Evolutionary conservation across 805 yeast species (phyloP), one percentile per base, ranked within the genome.

Genomic region (Osmozyma mogii): DNA sequence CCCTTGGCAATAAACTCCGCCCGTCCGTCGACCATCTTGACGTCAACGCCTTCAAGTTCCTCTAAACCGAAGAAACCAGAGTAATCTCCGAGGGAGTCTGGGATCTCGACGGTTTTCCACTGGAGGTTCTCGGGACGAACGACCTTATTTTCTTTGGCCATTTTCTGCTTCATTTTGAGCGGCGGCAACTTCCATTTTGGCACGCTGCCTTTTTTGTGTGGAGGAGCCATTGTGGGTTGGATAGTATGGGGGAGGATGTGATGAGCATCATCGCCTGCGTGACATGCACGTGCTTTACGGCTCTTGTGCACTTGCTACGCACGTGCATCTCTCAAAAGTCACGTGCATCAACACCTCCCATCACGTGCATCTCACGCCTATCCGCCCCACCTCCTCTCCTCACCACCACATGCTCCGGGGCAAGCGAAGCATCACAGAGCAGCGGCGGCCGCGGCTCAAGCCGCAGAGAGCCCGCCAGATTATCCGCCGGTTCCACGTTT

Each of bases 41-140:
- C 88, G 45, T 71, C 88, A 19, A 89, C 96, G 25, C 96, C 96
- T 34, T 85, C 96, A 29, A 92, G 68, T 51, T 89, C 97, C 52
- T 89, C 98, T 20, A 92, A 60, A 0, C 96, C 98, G 51, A 78
- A 85, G 45, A 88, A 80, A 0, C 96, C 96, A 41, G 83, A 88
- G 48, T 81, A 84, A 53, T 85, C 95, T 36, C 78, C 95, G 28
- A 84, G 56, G 15, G 84, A 78, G 39, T 84, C 89, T 4, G 94
- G 89, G 30, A 88, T 70, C 2, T 78, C 81, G 6, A 88, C 94
- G 3, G 78, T 50, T 40, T 80, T 82, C 98, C 98, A 89, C 6
- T 63, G 58, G 38, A 83, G 56, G 12, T 65, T 63, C 38, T 68
- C 68, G 3, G 72, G 69, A 15, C 59, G 60, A 10, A 77, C 72